phyloP scores from a whole-genome alignment of 495 filamentous ascomycete genomes.

The Lepidopterella palustris region DNA sequence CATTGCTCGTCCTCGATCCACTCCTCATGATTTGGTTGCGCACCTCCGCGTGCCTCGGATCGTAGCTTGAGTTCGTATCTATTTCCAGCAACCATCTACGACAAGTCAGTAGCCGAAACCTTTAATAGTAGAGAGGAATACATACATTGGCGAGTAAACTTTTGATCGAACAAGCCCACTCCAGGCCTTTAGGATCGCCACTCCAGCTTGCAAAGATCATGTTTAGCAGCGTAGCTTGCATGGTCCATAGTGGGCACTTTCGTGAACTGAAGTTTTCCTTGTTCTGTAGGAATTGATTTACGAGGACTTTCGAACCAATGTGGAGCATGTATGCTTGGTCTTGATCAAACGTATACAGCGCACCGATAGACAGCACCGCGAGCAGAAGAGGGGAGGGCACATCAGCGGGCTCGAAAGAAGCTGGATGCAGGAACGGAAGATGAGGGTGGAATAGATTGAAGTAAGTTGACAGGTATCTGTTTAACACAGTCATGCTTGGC shows the following conservation, averaged over 20 bases:
- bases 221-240: conserved; percentile 92
- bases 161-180: conserved; percentile 99
- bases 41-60: conserved; percentile 76
- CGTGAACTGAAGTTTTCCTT: conserved; percentile 98
- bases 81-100: conserved; percentile 89
- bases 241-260: conserved; percentile 95
- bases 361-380: conserved; percentile 90
- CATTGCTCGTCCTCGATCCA: conserved; percentile 98
- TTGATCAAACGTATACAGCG: conserved; percentile 93
- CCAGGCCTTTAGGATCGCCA: conserved; percentile 91
- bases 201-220: conserved; percentile 99
- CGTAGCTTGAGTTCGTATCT: conserved; percentile 92
- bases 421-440: conserved; percentile 89
- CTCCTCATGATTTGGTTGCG: conserved; percentile 70
- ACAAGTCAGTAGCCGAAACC: conserved; percentile 4
- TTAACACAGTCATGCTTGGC: conserved; percentile 67
- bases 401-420: conserved; percentile 75
- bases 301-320: conserved; percentile 91
- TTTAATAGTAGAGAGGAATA: background rate
- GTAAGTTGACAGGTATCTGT: conserved; percentile 89
- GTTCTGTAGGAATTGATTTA: conserved; percentile 94
- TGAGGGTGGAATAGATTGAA: conserved; percentile 97
- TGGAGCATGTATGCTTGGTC: conserved; percentile 96
- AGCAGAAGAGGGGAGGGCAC: conserved; percentile 76
- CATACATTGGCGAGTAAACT: conserved; percentile 80